These are phyloP conservation scores for Beauveria varroae DNA, from an alignment of 2,329 filamentous ascomycete genomes.

Conservation along the genomic window DNA sequence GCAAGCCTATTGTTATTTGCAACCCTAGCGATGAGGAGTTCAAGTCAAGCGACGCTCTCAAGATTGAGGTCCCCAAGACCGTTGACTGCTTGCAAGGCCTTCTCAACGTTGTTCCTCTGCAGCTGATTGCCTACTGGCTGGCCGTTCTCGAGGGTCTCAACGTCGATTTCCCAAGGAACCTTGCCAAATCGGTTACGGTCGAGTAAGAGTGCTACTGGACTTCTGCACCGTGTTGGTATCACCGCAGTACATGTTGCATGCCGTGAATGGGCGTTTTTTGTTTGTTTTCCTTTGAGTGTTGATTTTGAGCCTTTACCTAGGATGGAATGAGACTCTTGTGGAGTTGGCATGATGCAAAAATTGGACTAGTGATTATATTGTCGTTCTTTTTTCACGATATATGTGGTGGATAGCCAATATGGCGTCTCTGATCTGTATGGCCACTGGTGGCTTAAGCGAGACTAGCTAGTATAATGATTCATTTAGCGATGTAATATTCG, in stretches of 20 bases:
- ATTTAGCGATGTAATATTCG: background rate
- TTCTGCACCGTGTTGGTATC: background rate
- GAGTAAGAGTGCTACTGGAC: constrained; percentile 55
- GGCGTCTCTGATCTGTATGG: background rate
- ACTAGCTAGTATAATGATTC: constrained; percentile 7
- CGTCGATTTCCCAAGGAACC: constrained; percentile 96
- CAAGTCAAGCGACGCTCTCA: constrained; percentile 78
- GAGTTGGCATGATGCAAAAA: constrained; percentile 7
- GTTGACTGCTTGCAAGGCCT: constrained; percentile 94
- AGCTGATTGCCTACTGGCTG: constrained; percentile 98
- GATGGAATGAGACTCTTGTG: background rate
- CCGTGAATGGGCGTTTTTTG: background rate
- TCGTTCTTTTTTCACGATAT: background rate
- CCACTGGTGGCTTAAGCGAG: background rate
- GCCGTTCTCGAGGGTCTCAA: constrained; percentile 93
- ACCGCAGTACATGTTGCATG: background rate
- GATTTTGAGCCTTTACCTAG: background rate
- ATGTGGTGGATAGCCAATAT: background rate
- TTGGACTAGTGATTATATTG: background rate
- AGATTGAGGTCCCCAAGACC: constrained; percentile 94
- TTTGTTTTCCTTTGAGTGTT: background rate
- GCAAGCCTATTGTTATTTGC: constrained; percentile 98
- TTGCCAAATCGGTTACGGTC: constrained; percentile 98
- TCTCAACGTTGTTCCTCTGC: constrained; percentile 93
- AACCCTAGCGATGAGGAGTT: constrained; percentile 88